phyloP scores from a whole-genome alignment of 225 moss, liverwort and hornwort species.

The Thuidium tamariscinum region DNA sequence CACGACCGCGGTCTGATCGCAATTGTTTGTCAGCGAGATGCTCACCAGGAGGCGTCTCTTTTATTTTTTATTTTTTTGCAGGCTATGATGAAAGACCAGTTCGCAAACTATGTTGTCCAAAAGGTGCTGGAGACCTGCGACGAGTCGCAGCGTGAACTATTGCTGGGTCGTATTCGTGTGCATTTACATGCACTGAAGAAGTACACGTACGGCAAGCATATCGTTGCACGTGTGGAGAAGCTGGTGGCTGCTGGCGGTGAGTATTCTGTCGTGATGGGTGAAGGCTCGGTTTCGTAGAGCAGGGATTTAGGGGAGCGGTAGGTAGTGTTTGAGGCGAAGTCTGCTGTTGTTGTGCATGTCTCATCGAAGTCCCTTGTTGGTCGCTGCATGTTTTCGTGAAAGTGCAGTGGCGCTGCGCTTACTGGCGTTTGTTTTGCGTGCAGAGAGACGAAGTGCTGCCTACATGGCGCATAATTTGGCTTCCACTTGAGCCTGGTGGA shows the following conservation, averaged over 20 bases:
- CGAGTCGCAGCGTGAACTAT: constrained; percentile 89
- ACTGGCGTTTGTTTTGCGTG: neutral
- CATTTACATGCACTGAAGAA: constrained; percentile 97
- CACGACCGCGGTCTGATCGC: neutral
- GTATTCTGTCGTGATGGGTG: neutral
- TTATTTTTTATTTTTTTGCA: neutral
- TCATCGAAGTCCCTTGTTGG: too few relatives aligned
- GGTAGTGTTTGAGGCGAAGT: neutral
- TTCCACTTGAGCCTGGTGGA: neutral
- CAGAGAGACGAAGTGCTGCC: constrained; percentile 99
- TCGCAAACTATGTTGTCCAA: constrained; percentile 96
- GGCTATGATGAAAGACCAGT: constrained; percentile 97
- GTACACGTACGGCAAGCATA: constrained; percentile 98
- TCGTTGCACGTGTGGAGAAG: constrained; percentile 98
- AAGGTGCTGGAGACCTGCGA: constrained; percentile 98
- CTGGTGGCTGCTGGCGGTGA: constrained; percentile 97
- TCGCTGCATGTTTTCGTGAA: neutral
- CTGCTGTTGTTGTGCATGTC: neutral
- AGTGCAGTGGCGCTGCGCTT: neutral
- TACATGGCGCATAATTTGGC: constrained; percentile 77
- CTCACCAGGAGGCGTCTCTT: neutral
- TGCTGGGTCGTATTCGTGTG: constrained; percentile 87
- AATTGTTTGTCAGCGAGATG: neutral
- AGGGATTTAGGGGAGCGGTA: neutral
- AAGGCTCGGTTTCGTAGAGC: neutral